Base-by-base conservation (phyloP, 371 early-diverging fungal genomes). In the Thermomucor indicae-seudaticae region DNA sequence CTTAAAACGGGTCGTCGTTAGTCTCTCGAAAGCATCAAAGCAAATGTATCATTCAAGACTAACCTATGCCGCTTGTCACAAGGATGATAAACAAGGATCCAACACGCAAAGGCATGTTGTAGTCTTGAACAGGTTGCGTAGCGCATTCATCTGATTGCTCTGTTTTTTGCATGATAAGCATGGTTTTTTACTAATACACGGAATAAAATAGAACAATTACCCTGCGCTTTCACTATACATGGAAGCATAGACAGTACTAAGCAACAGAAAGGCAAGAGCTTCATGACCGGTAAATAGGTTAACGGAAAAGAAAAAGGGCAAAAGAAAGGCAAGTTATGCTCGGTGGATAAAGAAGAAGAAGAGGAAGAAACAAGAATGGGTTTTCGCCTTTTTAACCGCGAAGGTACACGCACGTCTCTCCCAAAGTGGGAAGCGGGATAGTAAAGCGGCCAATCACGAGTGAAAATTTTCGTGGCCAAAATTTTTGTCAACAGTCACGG, bases 31-130 rank as follows among this genome's bases (percentile, higher is more conserved):
- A 37, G 5, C 3, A 10, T 37, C 14, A 5, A 14, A 30, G 4
- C 47, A 46, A 23, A 19, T 29, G 32, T 7, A 46, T 30, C 29
- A 46, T 46, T 2, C 16, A 37, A 2, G 19, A 19, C 51, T 47
- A 57, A 56, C 63, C 63, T 11, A 63, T 20, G 10, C 52, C 43
- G 23, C 58, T 58, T 39, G 63, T 63, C 8, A 24, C 54, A 20
- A 58, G 52, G 11, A 63, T 57, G 25, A 63, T 58, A 25, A 63
- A 63, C 22, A 63, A 22, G 1, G 63, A 47, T 4, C 63, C 63
- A 14, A 63, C 39, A 12, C 58, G 50, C 8, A 63, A 17, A 1
- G 45, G 40, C 58, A 63, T 48, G 16, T 63, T 49, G 30, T 63
- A 63, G 17, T 58, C 47, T 1, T 42, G 45, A 20, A 54, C 16